phyloP scores from a whole-genome alignment of 2,329 filamentous ascomycete species.

The Fusarium phyllophilum region DNA sequence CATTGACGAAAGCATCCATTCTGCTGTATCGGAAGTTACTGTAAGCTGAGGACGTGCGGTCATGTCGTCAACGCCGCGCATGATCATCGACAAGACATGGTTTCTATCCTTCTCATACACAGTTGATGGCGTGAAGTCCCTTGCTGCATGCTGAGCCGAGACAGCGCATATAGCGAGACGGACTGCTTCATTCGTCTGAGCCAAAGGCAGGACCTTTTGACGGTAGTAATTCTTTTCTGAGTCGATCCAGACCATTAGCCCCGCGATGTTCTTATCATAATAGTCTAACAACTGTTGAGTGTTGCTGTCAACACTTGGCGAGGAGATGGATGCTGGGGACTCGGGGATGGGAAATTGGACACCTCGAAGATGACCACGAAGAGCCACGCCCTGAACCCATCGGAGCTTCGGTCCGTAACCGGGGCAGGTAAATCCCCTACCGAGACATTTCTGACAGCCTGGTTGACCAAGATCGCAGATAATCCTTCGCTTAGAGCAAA shows the following conservation, averaged over 20 bases:
- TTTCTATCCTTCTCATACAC: background rate
- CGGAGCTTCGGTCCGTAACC: background rate
- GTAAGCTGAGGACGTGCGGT: fast-evolving
- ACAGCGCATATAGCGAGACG: background rate
- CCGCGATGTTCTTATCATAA: background rate
- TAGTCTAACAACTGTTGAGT: background rate
- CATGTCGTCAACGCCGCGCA: background rate
- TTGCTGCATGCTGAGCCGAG: background rate
- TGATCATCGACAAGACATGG: background rate
- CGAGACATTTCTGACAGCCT: background rate
- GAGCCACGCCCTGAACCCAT: background rate
- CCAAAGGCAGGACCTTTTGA: background rate
- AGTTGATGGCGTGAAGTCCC: background rate
- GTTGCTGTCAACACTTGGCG: fast-evolving
- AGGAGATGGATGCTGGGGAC: fast-evolving
- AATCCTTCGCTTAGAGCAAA: background rate
- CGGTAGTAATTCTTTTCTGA: background rate
- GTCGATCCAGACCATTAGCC: background rate
- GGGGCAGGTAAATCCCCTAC: background rate
- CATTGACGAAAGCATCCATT: background rate
- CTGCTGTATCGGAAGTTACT: background rate
- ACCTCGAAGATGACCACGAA: background rate
- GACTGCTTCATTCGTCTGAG: background rate
- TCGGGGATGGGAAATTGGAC: fast-evolving
- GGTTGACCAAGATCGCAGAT: background rate